phyloP scores from a whole-genome alignment of 2,329 filamentous ascomycete genomes.

The Pseudonectria foliicola region DNA sequence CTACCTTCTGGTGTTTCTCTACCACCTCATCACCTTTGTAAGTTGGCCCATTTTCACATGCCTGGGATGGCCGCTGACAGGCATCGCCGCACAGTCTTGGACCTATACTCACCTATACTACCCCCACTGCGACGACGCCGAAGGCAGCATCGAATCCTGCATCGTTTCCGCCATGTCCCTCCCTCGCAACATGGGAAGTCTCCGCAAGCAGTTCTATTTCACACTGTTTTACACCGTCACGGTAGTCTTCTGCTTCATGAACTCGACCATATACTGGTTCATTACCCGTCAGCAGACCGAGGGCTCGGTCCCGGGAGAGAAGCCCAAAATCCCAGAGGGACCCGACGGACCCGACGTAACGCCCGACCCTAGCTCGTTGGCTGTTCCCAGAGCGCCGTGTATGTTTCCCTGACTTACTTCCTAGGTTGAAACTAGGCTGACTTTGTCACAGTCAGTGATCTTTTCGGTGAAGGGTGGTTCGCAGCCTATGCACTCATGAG shows the following conservation, averaged over 20 bases:
- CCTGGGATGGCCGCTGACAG: too few relatives aligned
- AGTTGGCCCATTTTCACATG: constrained; percentile 16
- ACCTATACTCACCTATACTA: constrained; percentile 45
- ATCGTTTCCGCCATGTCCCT: constrained; percentile 38
- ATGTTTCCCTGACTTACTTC: constrained; percentile 4
- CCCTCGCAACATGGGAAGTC: constrained; percentile 33
- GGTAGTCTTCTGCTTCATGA: constrained; percentile 42
- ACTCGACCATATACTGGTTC: constrained; percentile 44
- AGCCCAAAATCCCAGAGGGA: background rate
- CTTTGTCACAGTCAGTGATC: constrained; percentile 33
- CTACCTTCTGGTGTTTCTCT: constrained; percentile 35
- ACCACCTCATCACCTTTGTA: constrained; percentile 41
- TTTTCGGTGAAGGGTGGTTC: constrained; percentile 43
- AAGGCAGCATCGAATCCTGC: constrained; percentile 28
- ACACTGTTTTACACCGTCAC: constrained; percentile 43
- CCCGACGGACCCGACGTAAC: constrained; percentile 8
- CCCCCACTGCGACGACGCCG: constrained; percentile 32
- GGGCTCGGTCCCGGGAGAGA: constrained; percentile 1
- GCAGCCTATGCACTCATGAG: constrained; percentile 40
- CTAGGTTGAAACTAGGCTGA: constrained; percentile 11
- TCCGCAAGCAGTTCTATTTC: constrained; percentile 40
- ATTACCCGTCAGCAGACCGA: constrained; percentile 27
- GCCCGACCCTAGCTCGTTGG: constrained; percentile 2
- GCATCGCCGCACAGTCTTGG: constrained; percentile 33
- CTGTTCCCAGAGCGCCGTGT: constrained; percentile 18